Evolutionary conservation across 768 basidiomycete genomes (phyloP).

Genomic region (Leucosporidium yakuticum): DNA sequence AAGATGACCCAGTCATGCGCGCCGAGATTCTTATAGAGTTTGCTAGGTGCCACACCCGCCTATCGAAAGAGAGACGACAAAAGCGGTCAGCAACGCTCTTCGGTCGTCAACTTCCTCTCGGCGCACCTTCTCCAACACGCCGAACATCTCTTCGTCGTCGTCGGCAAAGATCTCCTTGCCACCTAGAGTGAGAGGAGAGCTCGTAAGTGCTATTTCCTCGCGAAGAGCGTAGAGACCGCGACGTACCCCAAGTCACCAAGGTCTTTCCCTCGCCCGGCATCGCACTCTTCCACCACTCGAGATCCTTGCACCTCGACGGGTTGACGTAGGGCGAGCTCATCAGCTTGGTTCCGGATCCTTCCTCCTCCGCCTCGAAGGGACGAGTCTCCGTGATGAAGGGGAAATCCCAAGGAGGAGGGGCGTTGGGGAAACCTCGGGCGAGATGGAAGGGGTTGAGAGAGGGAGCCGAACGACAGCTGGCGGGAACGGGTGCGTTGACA

Average conservation of each 20-base stretch:
- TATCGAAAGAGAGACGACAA: not conserved
- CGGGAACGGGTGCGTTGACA: not conserved
- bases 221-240: no score
- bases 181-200: not conserved
- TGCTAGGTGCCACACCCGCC: constrained; percentile 1
- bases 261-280: constrained; percentile 14
- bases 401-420: not conserved
- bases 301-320: constrained; percentile 13
- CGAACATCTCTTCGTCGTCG: constrained; percentile 15
- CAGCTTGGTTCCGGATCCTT: constrained; percentile 7
- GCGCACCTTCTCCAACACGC: constrained; percentile 4
- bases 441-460: not conserved
- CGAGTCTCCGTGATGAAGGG: no score
- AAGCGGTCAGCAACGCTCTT: not conserved
- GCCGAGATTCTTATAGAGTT: constrained; percentile 9
- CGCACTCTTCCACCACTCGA: constrained; percentile 14
- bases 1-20: not conserved
- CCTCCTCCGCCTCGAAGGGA: not conserved
- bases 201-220: no score
- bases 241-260: constrained; percentile 21
- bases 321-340: constrained; percentile 25
- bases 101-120: not conserved
- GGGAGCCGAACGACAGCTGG: not conserved
- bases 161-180: constrained; percentile 28
- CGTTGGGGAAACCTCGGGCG: not conserved